phyloP scores from a whole-genome alignment of 2,329 filamentous ascomycete genomes.

The Pestalotiopsis sp. region DNA sequence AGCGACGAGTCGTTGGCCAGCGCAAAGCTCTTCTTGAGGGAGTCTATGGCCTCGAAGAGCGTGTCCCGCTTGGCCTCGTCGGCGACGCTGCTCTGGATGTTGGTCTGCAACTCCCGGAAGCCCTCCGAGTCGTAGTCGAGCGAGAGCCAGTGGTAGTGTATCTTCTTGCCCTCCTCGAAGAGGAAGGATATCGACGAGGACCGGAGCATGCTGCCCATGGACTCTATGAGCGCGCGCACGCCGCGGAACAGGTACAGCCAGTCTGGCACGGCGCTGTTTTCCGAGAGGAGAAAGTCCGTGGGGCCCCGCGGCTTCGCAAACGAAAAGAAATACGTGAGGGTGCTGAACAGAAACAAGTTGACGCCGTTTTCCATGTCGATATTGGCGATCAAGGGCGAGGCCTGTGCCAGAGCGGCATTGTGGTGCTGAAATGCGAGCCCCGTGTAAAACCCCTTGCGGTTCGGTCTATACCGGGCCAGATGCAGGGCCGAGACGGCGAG shows the following conservation, averaged over 20 bases:
- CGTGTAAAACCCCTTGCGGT: conserved; percentile 1
- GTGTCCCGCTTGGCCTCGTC: background rate
- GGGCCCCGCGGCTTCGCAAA: conserved; percentile 3
- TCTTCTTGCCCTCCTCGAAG: conserved; percentile 2
- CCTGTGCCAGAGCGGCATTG: background rate
- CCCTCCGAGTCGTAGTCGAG: background rate
- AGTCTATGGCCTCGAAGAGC: background rate
- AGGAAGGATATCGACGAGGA: background rate
- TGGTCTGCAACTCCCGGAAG: background rate
- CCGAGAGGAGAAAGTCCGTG: background rate
- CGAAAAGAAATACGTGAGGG: background rate
- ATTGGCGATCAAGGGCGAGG: background rate
- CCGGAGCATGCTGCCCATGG: background rate
- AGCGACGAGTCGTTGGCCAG: background rate
- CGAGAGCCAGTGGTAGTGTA: background rate
- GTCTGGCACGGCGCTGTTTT: background rate
- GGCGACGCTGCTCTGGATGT: background rate
- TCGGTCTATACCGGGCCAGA: conserved; percentile 27
- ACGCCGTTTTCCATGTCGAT: background rate
- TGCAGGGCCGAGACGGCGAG: conserved; percentile 39
- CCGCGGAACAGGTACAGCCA: conserved; percentile 3
- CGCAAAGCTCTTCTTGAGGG: background rate
- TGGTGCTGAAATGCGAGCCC: conserved; percentile 2
- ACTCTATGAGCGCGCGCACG: background rate
- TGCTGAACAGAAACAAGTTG: conserved; percentile 2